Evolutionary conservation across 2,329 filamentous ascomycete genomes (phyloP).

Genomic region (Diplocarpon rosae): DNA sequence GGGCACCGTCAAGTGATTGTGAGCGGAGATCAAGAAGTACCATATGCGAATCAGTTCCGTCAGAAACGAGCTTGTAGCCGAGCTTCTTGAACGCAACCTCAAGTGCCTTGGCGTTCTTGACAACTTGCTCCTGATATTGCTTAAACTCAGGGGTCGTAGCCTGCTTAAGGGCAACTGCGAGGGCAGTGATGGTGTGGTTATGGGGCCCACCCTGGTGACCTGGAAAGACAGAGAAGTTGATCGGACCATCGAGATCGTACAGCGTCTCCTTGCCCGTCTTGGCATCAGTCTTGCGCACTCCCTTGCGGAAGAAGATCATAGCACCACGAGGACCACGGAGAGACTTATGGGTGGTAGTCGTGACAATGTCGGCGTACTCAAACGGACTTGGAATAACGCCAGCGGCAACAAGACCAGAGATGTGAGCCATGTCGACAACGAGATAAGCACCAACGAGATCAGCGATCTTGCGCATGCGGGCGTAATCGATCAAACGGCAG

Average conservation of each 20-base stretch:
- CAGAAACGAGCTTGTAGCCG: conserved; percentile 88
- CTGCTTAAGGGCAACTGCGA: conserved; percentile 91
- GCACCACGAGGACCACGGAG: conserved; percentile 93
- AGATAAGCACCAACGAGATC: conserved; percentile 91
- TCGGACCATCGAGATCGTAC: conserved; percentile 90
- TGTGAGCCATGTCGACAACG: conserved; percentile 96
- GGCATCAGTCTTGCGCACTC: conserved; percentile 76
- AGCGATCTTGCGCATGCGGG: conserved; percentile 89
- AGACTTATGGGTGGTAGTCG: conserved; percentile 98
- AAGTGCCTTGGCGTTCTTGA: conserved; percentile 86
- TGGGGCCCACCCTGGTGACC: conserved; percentile 97
- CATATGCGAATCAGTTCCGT: conserved; percentile 96
- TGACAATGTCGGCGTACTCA: conserved; percentile 86
- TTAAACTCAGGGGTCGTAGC: conserved; percentile 84
- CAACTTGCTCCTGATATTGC: conserved; percentile 84
- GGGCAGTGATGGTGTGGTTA: conserved; percentile 98
- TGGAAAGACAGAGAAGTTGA: conserved; percentile 99
- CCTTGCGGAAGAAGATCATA: conserved; percentile 99
- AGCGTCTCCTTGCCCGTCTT: conserved; percentile 84
- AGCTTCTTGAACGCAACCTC: conserved; percentile 75
- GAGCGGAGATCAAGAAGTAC: conserved; percentile 90
- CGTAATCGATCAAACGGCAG: conserved; percentile 95
- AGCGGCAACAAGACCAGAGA: conserved; percentile 88
- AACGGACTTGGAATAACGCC: conserved; percentile 92
- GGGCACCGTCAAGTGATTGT: conserved; percentile 78